phyloP scores from a whole-genome alignment of 1,139 yeast genomes.

The Arxiozyma bovina region DNA sequence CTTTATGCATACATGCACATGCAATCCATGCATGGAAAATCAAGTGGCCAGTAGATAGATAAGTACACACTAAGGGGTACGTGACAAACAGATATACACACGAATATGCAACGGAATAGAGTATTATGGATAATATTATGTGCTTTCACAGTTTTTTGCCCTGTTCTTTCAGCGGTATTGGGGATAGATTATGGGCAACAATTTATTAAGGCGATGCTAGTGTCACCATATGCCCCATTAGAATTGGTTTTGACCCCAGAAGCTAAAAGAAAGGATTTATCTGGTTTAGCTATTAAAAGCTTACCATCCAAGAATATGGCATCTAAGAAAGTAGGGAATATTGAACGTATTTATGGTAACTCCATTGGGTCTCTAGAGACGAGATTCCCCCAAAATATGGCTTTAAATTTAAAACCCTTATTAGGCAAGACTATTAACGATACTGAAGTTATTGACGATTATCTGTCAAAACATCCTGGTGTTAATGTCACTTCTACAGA shows the following conservation, averaged over 20 bases:
- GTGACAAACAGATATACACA: neutral
- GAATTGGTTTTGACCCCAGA: slow-evolving; percentile 85
- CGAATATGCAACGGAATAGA: neutral
- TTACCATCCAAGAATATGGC: neutral
- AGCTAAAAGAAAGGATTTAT: slow-evolving; percentile 79
- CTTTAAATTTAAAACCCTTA: slow-evolving; percentile 58
- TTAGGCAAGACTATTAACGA: slow-evolving; percentile 56
- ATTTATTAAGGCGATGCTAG: slow-evolving; percentile 74
- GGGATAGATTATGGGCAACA: slow-evolving; percentile 91
- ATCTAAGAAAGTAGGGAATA: slow-evolving; percentile 21
- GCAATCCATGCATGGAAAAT: neutral
- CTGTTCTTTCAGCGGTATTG: slow-evolving; percentile 49
- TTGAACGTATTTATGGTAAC: slow-evolving; percentile 74
- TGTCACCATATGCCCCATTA: slow-evolving; percentile 85
- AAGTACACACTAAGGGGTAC: neutral
- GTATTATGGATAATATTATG: neutral
- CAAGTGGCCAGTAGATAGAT: neutral
- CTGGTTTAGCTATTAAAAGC: slow-evolving; percentile 62
- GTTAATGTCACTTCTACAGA: slow-evolving; percentile 41
- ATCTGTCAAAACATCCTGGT: slow-evolving; percentile 53
- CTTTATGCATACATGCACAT: too few relatives aligned
- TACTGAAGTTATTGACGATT: slow-evolving; percentile 39
- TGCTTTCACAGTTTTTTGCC: neutral
- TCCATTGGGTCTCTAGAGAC: slow-evolving; percentile 63
- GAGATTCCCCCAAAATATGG: slow-evolving; percentile 64